A percentile compares a stretch with the other conserved stretches of the same genome.
Conservation (phyloP, 495 filamentous ascomycete species). For the Neurospora sp. region DNA sequence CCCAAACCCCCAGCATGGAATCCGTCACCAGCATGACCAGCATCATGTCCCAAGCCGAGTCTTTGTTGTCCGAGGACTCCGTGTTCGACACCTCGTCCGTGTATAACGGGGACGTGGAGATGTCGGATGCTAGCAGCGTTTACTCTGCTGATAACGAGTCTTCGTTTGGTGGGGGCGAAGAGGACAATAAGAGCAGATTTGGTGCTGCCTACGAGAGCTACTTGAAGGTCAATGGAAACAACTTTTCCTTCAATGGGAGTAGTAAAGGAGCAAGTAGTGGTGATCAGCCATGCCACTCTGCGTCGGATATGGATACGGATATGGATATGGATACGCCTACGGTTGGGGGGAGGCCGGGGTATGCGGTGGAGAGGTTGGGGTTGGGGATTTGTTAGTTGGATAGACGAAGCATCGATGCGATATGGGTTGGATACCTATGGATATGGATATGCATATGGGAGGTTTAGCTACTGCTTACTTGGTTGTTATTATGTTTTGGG, state of each 20-base stretch:
- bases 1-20: slow-evolving; percentile 9
- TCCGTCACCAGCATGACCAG: slow-evolving; percentile 3
- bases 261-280: neutral
- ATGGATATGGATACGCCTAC: slow-evolving; percentile 27
- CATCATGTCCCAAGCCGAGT: neutral
- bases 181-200: neutral
- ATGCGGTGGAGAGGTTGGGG: slow-evolving; percentile 3
- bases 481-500: neutral
- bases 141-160: slow-evolving; percentile 19
- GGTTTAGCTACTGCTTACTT: neutral
- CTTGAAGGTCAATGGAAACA: neutral
- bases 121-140: slow-evolving; percentile 30
- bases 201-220: neutral
- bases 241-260: neutral
- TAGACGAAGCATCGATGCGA: slow-evolving; percentile 2
- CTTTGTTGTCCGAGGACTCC: neutral
- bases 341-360: slow-evolving; percentile 6
- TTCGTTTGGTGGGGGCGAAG: neutral
- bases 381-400: slow-evolving; percentile 2
- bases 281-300: neutral
- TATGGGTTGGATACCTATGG: neutral
- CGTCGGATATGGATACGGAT: slow-evolving; percentile 17
- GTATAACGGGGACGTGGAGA: slow-evolving; percentile 28
- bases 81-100: neutral
- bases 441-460: neutral